Conservation (phyloP, 1,139 yeast species). For the Pichia sp. region DNA sequence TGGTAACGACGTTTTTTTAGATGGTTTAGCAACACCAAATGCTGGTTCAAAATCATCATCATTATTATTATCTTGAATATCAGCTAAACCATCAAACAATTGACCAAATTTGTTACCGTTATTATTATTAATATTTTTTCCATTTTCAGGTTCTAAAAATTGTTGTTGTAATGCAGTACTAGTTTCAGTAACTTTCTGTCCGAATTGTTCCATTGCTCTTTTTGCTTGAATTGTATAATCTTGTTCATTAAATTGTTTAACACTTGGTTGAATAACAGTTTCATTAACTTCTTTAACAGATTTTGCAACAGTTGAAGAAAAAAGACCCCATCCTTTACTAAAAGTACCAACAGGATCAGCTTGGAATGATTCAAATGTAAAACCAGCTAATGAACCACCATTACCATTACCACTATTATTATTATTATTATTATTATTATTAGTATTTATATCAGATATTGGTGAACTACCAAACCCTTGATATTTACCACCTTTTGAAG, state of each 20-base stretch:
- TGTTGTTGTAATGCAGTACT: conserved; percentile 60
- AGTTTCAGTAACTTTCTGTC: conserved; percentile 88
- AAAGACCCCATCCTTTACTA: conserved; percentile 89
- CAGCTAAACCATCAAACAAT: conserved; percentile 48
- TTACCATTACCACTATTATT: background rate
- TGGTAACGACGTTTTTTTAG: conserved; percentile 48
- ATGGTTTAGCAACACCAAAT: conserved; percentile 63
- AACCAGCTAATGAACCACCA: conserved; percentile 42
- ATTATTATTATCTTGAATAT: conserved; percentile 18
- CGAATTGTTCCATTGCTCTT: conserved; percentile 92
- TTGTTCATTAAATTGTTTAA: conserved; percentile 73
- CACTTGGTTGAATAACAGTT: conserved; percentile 80
- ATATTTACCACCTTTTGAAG: conserved; percentile 91
- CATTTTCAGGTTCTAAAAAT: conserved; percentile 18
- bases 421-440: background rate
- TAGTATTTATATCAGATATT: conserved; percentile 29
- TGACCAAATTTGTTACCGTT: conserved; percentile 37
- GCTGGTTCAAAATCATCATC: conserved; percentile 47
- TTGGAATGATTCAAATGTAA: conserved; percentile 73
- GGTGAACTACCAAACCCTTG: conserved; percentile 89
- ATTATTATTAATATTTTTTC: conserved; percentile 20
- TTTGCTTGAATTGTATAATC: conserved; percentile 77
- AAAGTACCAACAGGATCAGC: conserved; percentile 85
- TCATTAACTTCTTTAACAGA: conserved; percentile 84
- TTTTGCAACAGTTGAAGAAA: conserved; percentile 75